A percentile compares a stretch with the other conserved stretches of the same genome.
Conservation (phyloP, 345 rosid species). For the Erysimum cheiranthoides region DNA sequence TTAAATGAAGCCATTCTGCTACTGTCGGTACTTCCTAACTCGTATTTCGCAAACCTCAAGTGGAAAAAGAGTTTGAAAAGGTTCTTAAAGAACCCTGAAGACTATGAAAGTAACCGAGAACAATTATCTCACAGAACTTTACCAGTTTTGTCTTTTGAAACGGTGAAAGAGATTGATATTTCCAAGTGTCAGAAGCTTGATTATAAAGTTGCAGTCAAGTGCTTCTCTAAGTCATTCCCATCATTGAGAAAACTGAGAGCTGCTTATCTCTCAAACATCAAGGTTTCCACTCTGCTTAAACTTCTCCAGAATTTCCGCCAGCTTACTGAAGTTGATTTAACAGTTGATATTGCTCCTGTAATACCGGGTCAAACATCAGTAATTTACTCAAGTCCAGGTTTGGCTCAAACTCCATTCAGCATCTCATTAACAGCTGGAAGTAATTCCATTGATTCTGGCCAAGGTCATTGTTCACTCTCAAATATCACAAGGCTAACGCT, state of each 20-base stretch:
- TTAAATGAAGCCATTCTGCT: slow-evolving; percentile 56
- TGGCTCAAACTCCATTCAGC: too few species aligned
- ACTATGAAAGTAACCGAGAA: slow-evolving; percentile 41
- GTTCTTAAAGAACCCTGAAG: slow-evolving; percentile 42
- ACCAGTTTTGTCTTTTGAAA: slow-evolving; percentile 56
- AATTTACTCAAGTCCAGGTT: slow-evolving; percentile 29
- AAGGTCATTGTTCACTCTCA: slow-evolving; percentile 37
- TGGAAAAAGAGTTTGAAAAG: slow-evolving; percentile 46
- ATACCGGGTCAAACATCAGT: slow-evolving; percentile 52
- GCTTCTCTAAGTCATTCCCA: slow-evolving; percentile 70
- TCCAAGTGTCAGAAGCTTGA: slow-evolving; percentile 70
- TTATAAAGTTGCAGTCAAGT: slow-evolving; percentile 56
- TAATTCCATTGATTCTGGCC: slow-evolving; percentile 6
- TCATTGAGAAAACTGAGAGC: slow-evolving; percentile 71
- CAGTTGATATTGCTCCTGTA: slow-evolving; percentile 64
- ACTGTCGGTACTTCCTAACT: slow-evolving; percentile 56
- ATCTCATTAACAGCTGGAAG: too few species aligned
- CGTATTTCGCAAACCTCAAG: slow-evolving; percentile 38
- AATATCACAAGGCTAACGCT: slow-evolving; percentile 64
- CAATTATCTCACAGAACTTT: slow-evolving; percentile 30
- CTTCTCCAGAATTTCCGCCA: slow-evolving; percentile 56
- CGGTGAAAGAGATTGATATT: slow-evolving; percentile 66
- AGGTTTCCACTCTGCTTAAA: slow-evolving; percentile 45
- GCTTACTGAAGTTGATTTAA: slow-evolving; percentile 69
- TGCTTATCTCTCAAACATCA: slow-evolving; percentile 71